Percentiles rank a stretch among this genome's conserved stretches.
These are phyloP conservation scores for Coccinonectria pachysandricola DNA, from an alignment of 2,329 filamentous ascomycete genomes.

Conservation along the genomic window DNA sequence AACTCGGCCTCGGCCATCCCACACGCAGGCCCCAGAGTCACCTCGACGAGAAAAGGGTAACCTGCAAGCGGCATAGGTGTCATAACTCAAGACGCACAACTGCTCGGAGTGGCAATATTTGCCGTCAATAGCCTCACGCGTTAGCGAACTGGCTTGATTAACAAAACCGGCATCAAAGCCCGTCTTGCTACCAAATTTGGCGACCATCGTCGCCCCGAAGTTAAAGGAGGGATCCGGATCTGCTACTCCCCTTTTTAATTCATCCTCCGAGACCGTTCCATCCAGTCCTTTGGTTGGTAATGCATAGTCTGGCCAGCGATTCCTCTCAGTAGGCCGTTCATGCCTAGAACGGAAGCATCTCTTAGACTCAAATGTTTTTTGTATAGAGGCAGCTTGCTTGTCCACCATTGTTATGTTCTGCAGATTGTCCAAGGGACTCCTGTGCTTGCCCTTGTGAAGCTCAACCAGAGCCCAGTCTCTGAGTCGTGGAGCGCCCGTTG, in stretches of 20 bases:
- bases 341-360: too few species aligned
- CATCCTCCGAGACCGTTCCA: too few species aligned
- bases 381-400: too few species aligned
- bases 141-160: neutral
- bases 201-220: neutral
- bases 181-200: neutral
- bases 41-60: neutral
- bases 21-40: neutral
- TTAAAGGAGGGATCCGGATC: too few species aligned
- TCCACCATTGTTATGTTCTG: too few species aligned
- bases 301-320: too few species aligned
- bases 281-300: too few species aligned
- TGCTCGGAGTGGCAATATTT: neutral
- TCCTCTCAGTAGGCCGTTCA: too few species aligned
- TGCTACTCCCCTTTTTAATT: too few species aligned
- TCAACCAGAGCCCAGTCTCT: neutral
- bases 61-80: neutral
- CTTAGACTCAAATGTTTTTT: too few species aligned
- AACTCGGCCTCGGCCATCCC: neutral
- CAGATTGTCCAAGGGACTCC: too few species aligned
- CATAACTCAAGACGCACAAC: neutral
- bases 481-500: neutral
- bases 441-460: neutral
- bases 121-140: neutral
- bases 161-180: neutral